Evolutionary conservation across 202 grass and related monocot genomes (phyloP), one percentile per base, ranked within the genome.

Genomic region (Setaria italica): DNA sequence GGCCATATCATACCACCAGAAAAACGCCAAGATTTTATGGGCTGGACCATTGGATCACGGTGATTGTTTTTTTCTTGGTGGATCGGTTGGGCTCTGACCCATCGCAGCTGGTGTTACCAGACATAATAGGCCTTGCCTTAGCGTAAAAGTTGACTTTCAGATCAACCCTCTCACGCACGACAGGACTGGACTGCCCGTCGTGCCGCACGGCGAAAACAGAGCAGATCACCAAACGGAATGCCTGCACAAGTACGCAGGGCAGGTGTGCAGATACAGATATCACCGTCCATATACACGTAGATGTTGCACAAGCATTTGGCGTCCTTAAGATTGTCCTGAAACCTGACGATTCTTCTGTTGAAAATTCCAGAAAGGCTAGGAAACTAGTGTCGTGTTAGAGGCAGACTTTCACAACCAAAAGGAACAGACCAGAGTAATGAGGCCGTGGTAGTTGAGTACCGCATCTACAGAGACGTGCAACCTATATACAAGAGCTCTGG

Each of bases 391-490:
- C 79, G 53, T 77, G 32, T 33, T 20, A 17, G 30, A 59, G 65
- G 32, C 71, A 49, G 72, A 30, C 5, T 70, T 62, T 70, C 63
- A 20, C 43, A 87, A 82, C 50, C 6, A 60, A 76, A 58, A 69
- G 6, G 11, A 46, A 46, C 37, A 46, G 56, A 41, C 6, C 7
- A 39, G 63, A 41, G 39, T 41, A 67, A 68, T 2, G 62, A 50
- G 35, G 3, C 1, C 10, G 42, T 53, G 32, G 54, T 82, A n/a
- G 20, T 60, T 87, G 79, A n/a, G 42, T 53, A 87, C 71, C 72
- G 1, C 54, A 78, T 88, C 72, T 77, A 83, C 64, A 72, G 64
- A 83, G 86, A 88, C 86, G 72, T 83, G 79, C 86, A 70, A 83
- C 86, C 85, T 62, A 68, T 54, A 63, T 6, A 11, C 46, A 32